phyloP scores from a whole-genome alignment of 352 stramenopile genomes.

The Albugo laibachii region DNA sequence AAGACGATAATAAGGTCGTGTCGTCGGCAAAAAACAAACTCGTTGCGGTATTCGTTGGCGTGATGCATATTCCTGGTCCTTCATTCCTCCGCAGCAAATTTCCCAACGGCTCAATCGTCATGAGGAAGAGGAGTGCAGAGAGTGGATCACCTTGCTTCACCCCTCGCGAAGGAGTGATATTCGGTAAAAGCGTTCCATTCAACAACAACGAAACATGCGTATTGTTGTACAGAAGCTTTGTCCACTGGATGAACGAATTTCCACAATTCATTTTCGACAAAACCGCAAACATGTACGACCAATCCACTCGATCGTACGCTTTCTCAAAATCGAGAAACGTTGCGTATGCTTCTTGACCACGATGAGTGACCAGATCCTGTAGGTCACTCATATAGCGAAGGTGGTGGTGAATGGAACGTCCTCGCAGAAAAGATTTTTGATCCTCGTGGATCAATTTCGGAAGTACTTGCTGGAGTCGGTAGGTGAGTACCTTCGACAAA shows the following conservation, averaged over 20 bases:
- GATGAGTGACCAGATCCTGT: constrained; percentile 1
- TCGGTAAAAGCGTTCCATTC: constrained; percentile 2
- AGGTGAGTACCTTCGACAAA: constrained; percentile 1
- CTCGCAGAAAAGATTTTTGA: constrained; percentile 8
- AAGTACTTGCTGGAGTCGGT: neutral
- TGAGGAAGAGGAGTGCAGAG: constrained; percentile 7
- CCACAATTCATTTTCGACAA: neutral
- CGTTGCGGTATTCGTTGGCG: neutral
- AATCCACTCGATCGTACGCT: constrained; percentile 6
- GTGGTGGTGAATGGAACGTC: constrained; percentile 7
- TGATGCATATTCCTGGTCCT: constrained; percentile 1
- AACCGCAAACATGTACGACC: constrained; percentile 1
- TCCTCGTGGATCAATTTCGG: constrained; percentile 3
- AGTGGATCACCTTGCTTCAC: constrained; percentile 14
- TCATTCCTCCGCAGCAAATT: constrained; percentile 4
- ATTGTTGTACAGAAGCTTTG: constrained; percentile 1
- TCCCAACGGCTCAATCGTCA: constrained; percentile 10
- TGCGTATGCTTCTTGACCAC: constrained; percentile 2
- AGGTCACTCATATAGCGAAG: constrained; percentile 6
- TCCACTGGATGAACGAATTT: neutral
- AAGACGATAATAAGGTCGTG: constrained; percentile 4
- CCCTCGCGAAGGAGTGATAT: neutral
- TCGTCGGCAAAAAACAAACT: constrained; percentile 12
- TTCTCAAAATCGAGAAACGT: constrained; percentile 13
- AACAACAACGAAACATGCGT: constrained; percentile 3